phyloP scores from a whole-genome alignment of 1,139 yeast species.

The Geotrichum reessii region DNA sequence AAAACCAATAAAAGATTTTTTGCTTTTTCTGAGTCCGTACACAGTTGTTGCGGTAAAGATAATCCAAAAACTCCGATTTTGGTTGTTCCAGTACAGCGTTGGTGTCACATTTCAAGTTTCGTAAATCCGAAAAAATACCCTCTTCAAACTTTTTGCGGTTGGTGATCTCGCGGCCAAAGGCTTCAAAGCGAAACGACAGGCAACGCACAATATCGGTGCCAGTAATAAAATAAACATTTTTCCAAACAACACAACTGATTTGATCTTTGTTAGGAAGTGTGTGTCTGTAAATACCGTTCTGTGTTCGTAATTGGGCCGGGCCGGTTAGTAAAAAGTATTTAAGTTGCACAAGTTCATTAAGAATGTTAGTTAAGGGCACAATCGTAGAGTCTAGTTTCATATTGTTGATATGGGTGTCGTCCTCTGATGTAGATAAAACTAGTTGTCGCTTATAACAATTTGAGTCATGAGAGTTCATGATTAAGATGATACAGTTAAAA shows the following conservation, averaged over 20 bases:
- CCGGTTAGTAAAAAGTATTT: constrained; percentile 19
- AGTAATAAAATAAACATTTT: constrained; percentile 79
- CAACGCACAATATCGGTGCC: constrained; percentile 96
- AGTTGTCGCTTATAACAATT: background rate
- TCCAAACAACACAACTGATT: constrained; percentile 91
- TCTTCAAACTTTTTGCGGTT: constrained; percentile 95
- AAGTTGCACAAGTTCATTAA: constrained; percentile 15
- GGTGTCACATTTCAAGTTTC: constrained; percentile 78
- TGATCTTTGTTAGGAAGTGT: constrained; percentile 82
- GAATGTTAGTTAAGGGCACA: constrained; percentile 12
- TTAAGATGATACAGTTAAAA: background rate
- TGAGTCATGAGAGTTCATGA: background rate
- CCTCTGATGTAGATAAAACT: background rate
- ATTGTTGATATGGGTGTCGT: background rate
- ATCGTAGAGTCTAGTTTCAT: background rate
- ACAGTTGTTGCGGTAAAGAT: constrained; percentile 79
- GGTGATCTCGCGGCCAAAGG: constrained; percentile 77
- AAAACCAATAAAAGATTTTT: constrained; percentile 94
- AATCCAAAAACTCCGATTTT: constrained; percentile 76
- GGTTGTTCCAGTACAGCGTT: constrained; percentile 90
- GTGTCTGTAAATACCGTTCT: constrained; percentile 30
- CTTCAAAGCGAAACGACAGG: constrained; percentile 80
- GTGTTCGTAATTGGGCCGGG: constrained; percentile 16
- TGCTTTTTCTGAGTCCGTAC: constrained; percentile 93
- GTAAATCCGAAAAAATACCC: constrained; percentile 85